Evolutionary conservation across 2,329 filamentous ascomycete species (phyloP).

Genomic region (Hortaea werneckii): DNA sequence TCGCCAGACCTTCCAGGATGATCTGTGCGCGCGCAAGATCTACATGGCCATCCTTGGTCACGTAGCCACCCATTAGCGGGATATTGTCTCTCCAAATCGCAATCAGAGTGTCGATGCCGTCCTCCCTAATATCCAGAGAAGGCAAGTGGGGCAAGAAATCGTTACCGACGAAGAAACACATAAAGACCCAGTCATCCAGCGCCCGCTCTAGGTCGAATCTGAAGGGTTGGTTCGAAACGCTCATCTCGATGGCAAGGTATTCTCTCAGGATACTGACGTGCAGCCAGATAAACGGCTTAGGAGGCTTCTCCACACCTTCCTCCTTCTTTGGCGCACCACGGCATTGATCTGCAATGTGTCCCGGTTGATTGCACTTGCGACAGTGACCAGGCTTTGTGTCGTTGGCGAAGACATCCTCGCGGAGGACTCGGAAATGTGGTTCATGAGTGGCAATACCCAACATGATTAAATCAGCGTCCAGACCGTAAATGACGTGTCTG

Average conservation of each 20-base stretch:
- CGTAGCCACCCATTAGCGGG: constrained; percentile 82
- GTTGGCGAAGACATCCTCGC: constrained; percentile 93
- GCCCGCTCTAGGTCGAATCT: constrained; percentile 87
- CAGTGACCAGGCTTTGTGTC: constrained; percentile 73
- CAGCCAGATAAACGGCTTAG: constrained; percentile 97
- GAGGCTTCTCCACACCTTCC: constrained; percentile 66
- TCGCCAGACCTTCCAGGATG: constrained; percentile 79
- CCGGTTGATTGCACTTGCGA: constrained; percentile 81
- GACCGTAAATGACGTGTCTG: constrained; percentile 91
- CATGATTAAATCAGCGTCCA: constrained; percentile 99
- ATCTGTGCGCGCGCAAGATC: constrained; percentile 77
- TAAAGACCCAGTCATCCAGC: constrained; percentile 96
- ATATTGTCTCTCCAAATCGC: constrained; percentile 96
- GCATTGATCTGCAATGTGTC: constrained; percentile 81
- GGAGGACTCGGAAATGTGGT: constrained; percentile 88
- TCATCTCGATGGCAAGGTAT: constrained; percentile 83
- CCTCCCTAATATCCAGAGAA: constrained; percentile 93
- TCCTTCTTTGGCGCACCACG: constrained; percentile 69
- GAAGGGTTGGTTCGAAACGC: constrained; percentile 73
- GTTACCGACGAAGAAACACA: constrained; percentile 98
- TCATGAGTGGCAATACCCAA: constrained; percentile 93
- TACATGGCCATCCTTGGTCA: constrained; percentile 90
- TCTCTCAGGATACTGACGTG: constrained; percentile 86
- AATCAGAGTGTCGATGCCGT: constrained; percentile 91
- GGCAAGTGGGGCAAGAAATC: constrained; percentile 96